A percentile compares a stretch with the other conserved stretches of the same genome.
Evolutionary conservation across 2,329 filamentous ascomycete species (phyloP).

Genomic region (Corinectria fuckeliana): DNA sequence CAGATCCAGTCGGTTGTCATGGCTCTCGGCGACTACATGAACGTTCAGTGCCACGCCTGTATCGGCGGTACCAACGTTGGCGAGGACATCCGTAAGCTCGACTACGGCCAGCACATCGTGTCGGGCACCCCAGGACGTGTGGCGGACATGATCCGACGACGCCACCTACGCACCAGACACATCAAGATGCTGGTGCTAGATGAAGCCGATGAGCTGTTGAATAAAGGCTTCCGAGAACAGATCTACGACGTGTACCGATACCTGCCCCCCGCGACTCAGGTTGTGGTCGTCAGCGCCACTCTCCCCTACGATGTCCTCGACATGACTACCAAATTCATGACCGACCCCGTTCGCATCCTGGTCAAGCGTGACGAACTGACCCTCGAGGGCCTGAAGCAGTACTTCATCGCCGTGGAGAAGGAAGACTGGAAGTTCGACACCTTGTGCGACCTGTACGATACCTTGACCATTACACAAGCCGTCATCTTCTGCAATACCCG

Average conservation of each 20-base stretch:
- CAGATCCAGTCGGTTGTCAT: conserved; percentile 99
- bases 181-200: conserved; percentile 70
- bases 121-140: conserved; percentile 97
- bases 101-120: conserved; percentile 97
- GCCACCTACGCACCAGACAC: conserved; percentile 64
- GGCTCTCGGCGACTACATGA: conserved; percentile 99
- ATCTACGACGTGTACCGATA: conserved; percentile 99
- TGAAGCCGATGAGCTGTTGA: conserved; percentile 72
- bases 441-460: conserved; percentile 97
- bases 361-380: conserved; percentile 99
- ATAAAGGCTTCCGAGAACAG: conserved; percentile 95
- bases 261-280: conserved; percentile 93
- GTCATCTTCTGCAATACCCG: conserved; percentile 99
- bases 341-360: conserved; percentile 91
- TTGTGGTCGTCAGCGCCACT: conserved; percentile 97
- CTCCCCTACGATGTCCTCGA: conserved; percentile 97
- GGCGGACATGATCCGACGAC: conserved; percentile 66
- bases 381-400: conserved; percentile 96
- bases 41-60: conserved; percentile 97
- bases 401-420: conserved; percentile 99
- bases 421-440: conserved; percentile 99
- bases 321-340: conserved; percentile 99
- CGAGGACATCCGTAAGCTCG: conserved; percentile 96
- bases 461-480: conserved; percentile 96
- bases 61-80: conserved; percentile 98